A percentile compares a stretch with the other conserved stretches of the same genome.
Conservation (phyloP, 2,329 filamentous ascomycete genomes). For the Neopestalotiopsis rosae region DNA sequence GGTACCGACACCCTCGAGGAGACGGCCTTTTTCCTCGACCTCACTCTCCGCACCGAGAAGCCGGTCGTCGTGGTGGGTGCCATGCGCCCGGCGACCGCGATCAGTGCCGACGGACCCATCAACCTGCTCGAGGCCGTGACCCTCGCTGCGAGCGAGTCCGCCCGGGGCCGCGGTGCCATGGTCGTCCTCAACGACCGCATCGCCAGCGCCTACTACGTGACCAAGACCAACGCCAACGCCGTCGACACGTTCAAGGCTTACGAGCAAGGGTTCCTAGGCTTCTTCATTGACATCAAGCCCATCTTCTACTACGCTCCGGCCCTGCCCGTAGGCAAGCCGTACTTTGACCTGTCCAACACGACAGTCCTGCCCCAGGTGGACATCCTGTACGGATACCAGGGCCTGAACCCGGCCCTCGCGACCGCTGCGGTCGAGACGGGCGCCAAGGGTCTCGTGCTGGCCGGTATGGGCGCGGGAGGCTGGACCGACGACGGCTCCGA, state of each 20-base stretch:
- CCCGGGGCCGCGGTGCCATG: slow-evolving; percentile 59
- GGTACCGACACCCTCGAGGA: slow-evolving; percentile 71
- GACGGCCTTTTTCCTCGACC: slow-evolving; percentile 66
- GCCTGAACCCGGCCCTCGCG: slow-evolving; percentile 53
- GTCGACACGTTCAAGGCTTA: slow-evolving; percentile 66
- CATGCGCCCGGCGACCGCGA: slow-evolving; percentile 67
- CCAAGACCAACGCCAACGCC: slow-evolving; percentile 67
- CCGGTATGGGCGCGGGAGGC: slow-evolving; percentile 60
- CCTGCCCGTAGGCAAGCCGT: slow-evolving; percentile 50
- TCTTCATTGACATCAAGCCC: slow-evolving; percentile 62
- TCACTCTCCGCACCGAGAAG: slow-evolving; percentile 61
- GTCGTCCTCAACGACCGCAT: slow-evolving; percentile 68
- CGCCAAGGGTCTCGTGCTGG: slow-evolving; percentile 60
- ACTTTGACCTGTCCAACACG: slow-evolving; percentile 45
- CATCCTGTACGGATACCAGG: slow-evolving; percentile 61
- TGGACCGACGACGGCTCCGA: slow-evolving; percentile 45
- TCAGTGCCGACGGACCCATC: slow-evolving; percentile 67
- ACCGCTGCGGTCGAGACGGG: slow-evolving; percentile 53
- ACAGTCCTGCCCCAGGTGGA: slow-evolving; percentile 57
- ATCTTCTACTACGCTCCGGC: slow-evolving; percentile 51
- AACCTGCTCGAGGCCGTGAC: slow-evolving; percentile 67
- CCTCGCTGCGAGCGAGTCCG: slow-evolving; percentile 53
- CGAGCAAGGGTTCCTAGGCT: slow-evolving; percentile 63
- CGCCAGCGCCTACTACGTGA: slow-evolving; percentile 60
- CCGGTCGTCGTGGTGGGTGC: slow-evolving; percentile 65